Evolutionary conservation across 2,329 filamentous ascomycete species (phyloP), one percentile per base, ranked within the genome.

Genomic region (Aspergillus pseudoviridinutans): DNA sequence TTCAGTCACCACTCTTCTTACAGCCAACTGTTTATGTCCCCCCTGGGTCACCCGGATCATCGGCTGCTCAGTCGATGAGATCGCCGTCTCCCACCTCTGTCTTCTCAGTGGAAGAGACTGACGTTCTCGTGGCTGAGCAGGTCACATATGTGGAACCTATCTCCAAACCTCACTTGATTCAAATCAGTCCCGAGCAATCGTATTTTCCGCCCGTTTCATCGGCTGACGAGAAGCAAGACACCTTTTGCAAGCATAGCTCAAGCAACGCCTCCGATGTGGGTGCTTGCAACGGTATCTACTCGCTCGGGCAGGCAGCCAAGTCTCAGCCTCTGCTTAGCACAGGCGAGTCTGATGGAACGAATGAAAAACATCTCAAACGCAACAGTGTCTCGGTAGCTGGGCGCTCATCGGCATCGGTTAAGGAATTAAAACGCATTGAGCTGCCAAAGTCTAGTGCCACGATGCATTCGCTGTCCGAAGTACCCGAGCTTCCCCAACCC

Each of bases 91-190:
- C 68, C 3, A 61, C 68, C 1, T 71, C 70, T 1, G 46, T 65
- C 28, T 66, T 67, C 46, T 72, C 71, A 0, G 62, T 70, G 47
- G 71, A 74, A 29, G 66, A 70, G 4, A 64, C 68, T 20, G 71
- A 72, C 51, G 62, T 74, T 22, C 66, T 69, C 49, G 64, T 71
- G 27, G 71, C 71, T 4, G 67, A 70, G 58, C 64, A 70, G 57
- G 65, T 74, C 53, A 71, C 64, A 3, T 63, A 70, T 46, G 65
- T 67, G 50, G 68, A 70, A 56, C 71, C 71, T 5, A 57, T 55
- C 6, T 62, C 68, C 38, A 69, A 67, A 51, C 71, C 71, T 24
- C 69, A 65, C 28, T 50, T 74, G 56, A 66, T 74, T 38, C 62
- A 69, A 54, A 73, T 74, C 57, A 71, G 68, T 32, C 64, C 71